Evolutionary conservation across 1,284 basidiomycete genomes (phyloP), one percentile per base, ranked within the genome.

Genomic region (Coniferiporia sulphurascens): DNA sequence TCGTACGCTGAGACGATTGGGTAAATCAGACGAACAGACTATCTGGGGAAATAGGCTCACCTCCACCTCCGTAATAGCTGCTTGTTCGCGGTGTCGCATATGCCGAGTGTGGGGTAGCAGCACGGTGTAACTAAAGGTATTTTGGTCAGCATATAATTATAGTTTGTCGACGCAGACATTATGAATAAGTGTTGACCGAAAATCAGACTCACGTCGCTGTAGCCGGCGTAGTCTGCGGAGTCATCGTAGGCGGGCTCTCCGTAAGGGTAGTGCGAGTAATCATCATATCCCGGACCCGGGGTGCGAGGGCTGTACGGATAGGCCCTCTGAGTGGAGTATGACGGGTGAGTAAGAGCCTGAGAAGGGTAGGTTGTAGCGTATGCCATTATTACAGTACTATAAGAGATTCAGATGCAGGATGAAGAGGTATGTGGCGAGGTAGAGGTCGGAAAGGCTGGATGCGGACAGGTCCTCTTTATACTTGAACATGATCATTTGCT

Each of bases 1-100:
- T 82, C 81, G 68, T 79, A 81, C 34, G 78, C 81, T 79, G 67
- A 38, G 44, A n/a, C 22, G 27, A 21, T 58, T 52, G 52, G 49
- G 41, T 51, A 19, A 15, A 8, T 52, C 15, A 10, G 12, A 12
- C 6, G 15, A 50, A 32, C 13, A 27, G 13, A 10, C 44, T 44
- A 15, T 19, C 19, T 52, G n/a, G 12, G 44, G 36, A 15, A 36
- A 48, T 12, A 41, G 15, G n/a, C 22, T 44, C 22, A 27, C 7
- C 19, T 21, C 27, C 27, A 59, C 48, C 48, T 22, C 49, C 54
- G 32, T 62, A 62, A 34, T 62, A 41, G 15, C 56, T 55, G 44
- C 38, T 55, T 19, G 52, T 50, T 43, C 60, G 60, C 17, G 59
- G 54, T 19, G 59, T 56, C 41, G 59, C 50, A 43, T 60, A 56